Percentiles rank a stretch among this genome's conserved stretches.
Evolutionary conservation across 495 filamentous ascomycete species (phyloP).

Genomic region (Aspergillus leporis): DNA sequence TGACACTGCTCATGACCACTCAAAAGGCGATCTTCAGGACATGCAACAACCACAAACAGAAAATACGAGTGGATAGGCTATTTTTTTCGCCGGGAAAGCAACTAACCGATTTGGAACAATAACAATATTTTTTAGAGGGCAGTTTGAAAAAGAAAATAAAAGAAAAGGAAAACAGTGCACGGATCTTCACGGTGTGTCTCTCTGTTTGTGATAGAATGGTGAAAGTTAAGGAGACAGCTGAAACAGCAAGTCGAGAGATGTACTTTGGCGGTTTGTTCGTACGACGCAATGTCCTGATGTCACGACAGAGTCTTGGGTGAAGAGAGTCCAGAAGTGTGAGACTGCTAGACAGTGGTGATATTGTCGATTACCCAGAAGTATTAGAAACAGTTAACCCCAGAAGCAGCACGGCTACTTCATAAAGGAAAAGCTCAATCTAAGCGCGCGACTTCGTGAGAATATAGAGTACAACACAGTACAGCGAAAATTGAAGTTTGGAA

Average conservation of each 20-base stretch:
- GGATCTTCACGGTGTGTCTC: background rate
- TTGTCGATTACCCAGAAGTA: background rate
- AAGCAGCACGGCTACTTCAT: background rate
- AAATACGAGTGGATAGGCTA: slow-evolving; percentile 4
- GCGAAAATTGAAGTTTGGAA: background rate
- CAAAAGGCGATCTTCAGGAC: background rate
- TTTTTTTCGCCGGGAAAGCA: slow-evolving; percentile 4
- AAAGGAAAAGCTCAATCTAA: background rate
- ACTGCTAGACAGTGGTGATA: background rate
- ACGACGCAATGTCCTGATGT: background rate
- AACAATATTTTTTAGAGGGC: background rate
- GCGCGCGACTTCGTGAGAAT: background rate
- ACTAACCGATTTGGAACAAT: slow-evolving; percentile 5
- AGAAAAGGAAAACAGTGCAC: background rate
- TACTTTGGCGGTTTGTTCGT: background rate
- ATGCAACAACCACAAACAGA: background rate
- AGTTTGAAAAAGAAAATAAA: background rate
- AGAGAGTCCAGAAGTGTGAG: background rate
- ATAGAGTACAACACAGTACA: background rate
- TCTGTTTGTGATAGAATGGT: background rate
- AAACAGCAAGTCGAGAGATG: background rate
- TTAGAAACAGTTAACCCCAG: background rate
- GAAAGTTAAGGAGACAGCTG: background rate
- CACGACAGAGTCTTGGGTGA: background rate
- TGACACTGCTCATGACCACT: slow-evolving; percentile 1